phyloP scores from a whole-genome alignment of 139 green algal genomes.

The Micractinium sp. region DNA sequence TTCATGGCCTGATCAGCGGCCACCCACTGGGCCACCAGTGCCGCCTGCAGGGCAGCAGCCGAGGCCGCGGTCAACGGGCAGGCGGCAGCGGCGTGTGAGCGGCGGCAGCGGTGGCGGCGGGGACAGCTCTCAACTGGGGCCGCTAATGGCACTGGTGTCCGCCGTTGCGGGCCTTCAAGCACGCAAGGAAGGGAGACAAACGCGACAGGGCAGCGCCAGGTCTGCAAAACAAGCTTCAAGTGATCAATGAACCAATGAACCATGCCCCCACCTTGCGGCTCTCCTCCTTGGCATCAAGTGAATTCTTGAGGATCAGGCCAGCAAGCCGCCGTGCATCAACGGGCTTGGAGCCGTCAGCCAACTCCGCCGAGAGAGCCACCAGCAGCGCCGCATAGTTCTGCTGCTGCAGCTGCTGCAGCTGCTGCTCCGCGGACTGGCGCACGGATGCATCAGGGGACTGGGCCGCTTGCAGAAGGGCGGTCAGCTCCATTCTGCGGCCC shows the following conservation, averaged over 20 bases:
- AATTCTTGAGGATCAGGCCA: slow-evolving; percentile 97
- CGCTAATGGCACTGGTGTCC: too few species aligned
- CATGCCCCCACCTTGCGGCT: slow-evolving; percentile 61
- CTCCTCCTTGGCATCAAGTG: slow-evolving; percentile 87
- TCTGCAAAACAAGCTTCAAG: too few species aligned
- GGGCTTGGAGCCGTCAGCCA: slow-evolving; percentile 79
- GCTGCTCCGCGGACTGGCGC: slow-evolving; percentile 81
- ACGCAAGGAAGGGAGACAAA: too few species aligned
- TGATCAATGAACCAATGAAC: too few species aligned
- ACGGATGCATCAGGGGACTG: slow-evolving; percentile 76
- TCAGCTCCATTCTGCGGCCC: slow-evolving; percentile 36
- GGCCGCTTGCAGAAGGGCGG: slow-evolving; percentile 66
- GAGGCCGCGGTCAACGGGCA: not conserved
- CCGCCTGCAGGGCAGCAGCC: slow-evolving; percentile 49
- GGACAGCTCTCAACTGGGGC: too few species aligned
- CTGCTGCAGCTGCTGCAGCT: slow-evolving; percentile 81
- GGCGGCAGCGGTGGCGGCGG: too few species aligned
- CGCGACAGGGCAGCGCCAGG: too few species aligned
- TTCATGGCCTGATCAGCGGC: slow-evolving; percentile 67
- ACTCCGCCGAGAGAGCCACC: slow-evolving; percentile 74
- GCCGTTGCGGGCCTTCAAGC: too few species aligned
- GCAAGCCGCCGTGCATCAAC: slow-evolving; percentile 81
- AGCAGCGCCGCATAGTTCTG: slow-evolving; percentile 82
- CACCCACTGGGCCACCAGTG: slow-evolving; percentile 79
- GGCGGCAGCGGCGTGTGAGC: not conserved